phyloP scores from a whole-genome alignment of 2,329 filamentous ascomycete genomes.

The Xylaria sp. region DNA sequence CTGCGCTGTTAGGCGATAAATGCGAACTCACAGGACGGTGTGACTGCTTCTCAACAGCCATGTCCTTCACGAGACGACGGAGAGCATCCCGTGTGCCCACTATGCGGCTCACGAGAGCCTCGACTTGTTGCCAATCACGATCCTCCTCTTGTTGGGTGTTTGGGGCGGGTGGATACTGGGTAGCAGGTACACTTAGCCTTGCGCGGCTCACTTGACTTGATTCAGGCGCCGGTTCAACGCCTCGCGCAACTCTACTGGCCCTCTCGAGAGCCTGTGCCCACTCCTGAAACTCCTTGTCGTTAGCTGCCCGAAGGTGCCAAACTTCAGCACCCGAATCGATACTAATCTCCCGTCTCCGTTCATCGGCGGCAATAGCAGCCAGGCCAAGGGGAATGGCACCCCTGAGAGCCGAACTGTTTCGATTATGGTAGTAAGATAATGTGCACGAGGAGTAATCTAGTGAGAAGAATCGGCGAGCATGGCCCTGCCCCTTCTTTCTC shows the following conservation, averaged over 20 bases:
- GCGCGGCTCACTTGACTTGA: slow-evolving; percentile 43
- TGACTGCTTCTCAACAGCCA: slow-evolving; percentile 70
- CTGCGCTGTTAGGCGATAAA: slow-evolving; percentile 55
- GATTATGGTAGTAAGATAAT: slow-evolving; percentile 94
- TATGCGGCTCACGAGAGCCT: slow-evolving; percentile 84
- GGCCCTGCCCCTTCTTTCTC: slow-evolving; percentile 92
- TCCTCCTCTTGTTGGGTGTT: slow-evolving; percentile 51
- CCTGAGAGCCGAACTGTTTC: slow-evolving; percentile 89
- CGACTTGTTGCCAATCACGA: slow-evolving; percentile 86
- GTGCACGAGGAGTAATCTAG: slow-evolving; percentile 95
- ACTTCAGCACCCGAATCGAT: slow-evolving; percentile 97
- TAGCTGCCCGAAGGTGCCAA: slow-evolving; percentile 90
- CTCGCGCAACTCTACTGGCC: slow-evolving; percentile 74
- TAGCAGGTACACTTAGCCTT: slow-evolving; percentile 39
- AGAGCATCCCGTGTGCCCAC: slow-evolving; percentile 90
- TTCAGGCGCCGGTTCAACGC: slow-evolving; percentile 55
- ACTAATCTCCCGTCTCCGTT: slow-evolving; percentile 88
- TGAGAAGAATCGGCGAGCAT: slow-evolving; percentile 93
- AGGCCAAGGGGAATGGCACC: slow-evolving; percentile 92
- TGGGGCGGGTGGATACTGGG: slow-evolving; percentile 47
- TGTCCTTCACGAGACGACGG: slow-evolving; percentile 85
- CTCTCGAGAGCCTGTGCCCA: slow-evolving; percentile 89
- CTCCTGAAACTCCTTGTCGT: slow-evolving; percentile 83
- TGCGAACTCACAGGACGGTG: slow-evolving; percentile 52
- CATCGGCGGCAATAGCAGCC: slow-evolving; percentile 89